These are phyloP conservation scores for Aspergillus cavernicola DNA, from an alignment of 495 filamentous ascomycete species.

Conservation along the genomic window DNA sequence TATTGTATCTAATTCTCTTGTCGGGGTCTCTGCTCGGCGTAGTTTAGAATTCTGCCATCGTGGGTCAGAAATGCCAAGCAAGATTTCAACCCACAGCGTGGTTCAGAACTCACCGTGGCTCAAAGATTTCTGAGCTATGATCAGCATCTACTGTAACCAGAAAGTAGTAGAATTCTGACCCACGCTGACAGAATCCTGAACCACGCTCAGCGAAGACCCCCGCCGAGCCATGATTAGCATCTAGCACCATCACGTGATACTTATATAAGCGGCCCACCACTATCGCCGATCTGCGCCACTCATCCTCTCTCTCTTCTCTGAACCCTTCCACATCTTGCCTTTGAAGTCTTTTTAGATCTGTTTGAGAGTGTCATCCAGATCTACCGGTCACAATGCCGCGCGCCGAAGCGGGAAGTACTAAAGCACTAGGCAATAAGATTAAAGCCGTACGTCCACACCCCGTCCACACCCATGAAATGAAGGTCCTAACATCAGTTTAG, in stretches of 20 bases:
- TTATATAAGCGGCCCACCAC: background rate
- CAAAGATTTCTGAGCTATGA: no score
- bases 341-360: background rate
- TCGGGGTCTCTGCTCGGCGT: no score
- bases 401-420: conserved; percentile 85
- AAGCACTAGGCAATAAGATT: conserved; percentile 82
- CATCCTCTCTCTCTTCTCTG: background rate
- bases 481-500: conserved; percentile 28
- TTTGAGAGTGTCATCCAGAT: background rate
- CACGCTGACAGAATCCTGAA: no score
- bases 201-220: no score
- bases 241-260: conserved; percentile 2
- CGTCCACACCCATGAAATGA: background rate
- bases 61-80: no score
- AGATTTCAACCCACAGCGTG: no score
- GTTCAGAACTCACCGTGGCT: no score
- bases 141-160: no score
- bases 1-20: background rate
- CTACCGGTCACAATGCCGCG: conserved; percentile 67
- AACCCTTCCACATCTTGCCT: background rate
- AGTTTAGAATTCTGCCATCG: no score
- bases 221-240: no score
- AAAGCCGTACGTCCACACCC: conserved; percentile 45
- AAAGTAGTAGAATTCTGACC: background rate
- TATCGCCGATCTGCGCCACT: conserved; percentile 3